Conservation (phyloP, 305 asterid genomes). For the Euphrasia arctica region DNA sequence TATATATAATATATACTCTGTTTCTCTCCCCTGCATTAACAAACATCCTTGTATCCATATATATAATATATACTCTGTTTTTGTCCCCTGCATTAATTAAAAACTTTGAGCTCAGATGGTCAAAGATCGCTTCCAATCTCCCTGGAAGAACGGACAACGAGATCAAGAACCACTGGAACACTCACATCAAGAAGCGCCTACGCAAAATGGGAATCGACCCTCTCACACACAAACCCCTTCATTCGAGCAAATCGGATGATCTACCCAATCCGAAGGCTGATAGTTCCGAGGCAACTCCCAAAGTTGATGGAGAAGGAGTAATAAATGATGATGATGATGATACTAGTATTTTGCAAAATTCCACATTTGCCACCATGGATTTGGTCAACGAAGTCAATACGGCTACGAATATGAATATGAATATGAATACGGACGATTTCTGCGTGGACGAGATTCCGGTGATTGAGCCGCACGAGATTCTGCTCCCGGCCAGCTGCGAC, state of each 20-base stretch:
- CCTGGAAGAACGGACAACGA: conserved; percentile 95
- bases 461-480: conserved; percentile 60
- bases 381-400: conserved; percentile 33
- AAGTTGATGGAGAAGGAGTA: neutral
- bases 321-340: conserved; percentile 7
- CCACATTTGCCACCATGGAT: conserved; percentile 12
- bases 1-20: no score
- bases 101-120: neutral
- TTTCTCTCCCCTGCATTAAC: neutral
- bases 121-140: conserved; percentile 47
- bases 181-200: conserved; percentile 79
- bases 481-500: conserved; percentile 32
- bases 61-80: no score
- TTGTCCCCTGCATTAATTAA: neutral
- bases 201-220: conserved; percentile 90
- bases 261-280: neutral
- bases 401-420: no score
- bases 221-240: conserved; percentile 71
- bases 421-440: conserved; percentile 34
- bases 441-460: conserved; percentile 74
- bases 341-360: neutral
- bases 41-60: no score
- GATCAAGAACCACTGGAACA: conserved; percentile 91
- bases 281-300: neutral
- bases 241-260: neutral